Evolutionary conservation across 2,329 filamentous ascomycete genomes (phyloP).

Genomic region (Alternaria longipes): DNA sequence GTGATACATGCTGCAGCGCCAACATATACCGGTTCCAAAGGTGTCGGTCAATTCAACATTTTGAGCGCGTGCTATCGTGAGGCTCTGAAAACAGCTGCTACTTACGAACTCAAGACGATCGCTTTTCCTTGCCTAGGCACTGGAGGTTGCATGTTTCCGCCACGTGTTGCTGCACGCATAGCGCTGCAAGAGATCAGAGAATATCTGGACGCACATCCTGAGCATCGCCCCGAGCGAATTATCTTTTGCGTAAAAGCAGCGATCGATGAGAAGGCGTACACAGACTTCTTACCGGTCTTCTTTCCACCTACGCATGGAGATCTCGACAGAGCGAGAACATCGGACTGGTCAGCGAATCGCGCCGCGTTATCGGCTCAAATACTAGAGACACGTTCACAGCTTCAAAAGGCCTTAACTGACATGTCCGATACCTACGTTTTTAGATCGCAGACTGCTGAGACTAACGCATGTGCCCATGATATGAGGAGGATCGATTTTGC

Average conservation of each 20-base stretch:
- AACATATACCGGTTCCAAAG: conserved; percentile 29
- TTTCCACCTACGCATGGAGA: conserved; percentile 47
- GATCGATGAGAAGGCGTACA: conserved; percentile 41
- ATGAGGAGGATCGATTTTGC: conserved; percentile 27
- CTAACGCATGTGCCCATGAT: not conserved
- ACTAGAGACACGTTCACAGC: conserved; percentile 28
- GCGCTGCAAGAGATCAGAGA: conserved; percentile 46
- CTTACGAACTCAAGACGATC: conserved; percentile 37
- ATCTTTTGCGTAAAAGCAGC: conserved; percentile 42
- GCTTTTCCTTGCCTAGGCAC: conserved; percentile 48
- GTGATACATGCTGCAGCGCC: conserved; percentile 47
- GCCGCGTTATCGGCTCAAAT: conserved; percentile 26
- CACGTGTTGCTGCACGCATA: conserved; percentile 42
- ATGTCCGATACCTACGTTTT: conserved; percentile 26
- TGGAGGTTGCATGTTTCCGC: conserved; percentile 45
- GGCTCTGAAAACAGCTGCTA: conserved; percentile 33
- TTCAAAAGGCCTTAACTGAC: conserved; percentile 25
- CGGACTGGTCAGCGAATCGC: conserved; percentile 17
- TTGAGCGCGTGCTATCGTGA: conserved; percentile 46
- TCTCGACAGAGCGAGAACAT: conserved; percentile 30
- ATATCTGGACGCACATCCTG: conserved; percentile 38
- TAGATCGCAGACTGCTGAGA: conserved; percentile 9
- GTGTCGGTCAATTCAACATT: conserved; percentile 35
- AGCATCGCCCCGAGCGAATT: conserved; percentile 37
- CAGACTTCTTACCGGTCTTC: conserved; percentile 41